These are phyloP conservation scores for Byssothecium circinans DNA, from an alignment of 2,329 filamentous ascomycete species.

Conservation along the genomic window DNA sequence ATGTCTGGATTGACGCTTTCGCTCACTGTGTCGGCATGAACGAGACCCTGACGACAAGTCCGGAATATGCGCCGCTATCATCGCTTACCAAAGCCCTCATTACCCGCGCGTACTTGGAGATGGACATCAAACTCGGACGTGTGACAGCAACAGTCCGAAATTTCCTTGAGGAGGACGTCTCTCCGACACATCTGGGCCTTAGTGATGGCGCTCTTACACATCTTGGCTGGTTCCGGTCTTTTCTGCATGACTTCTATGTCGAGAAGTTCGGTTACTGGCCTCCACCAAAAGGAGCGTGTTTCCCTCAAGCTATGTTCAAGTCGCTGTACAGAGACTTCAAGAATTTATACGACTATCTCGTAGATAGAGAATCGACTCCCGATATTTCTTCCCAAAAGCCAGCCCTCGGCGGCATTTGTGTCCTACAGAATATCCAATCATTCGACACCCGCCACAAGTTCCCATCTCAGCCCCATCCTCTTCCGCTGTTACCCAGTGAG, in stretches of 20 bases:
- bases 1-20: constrained; percentile 74
- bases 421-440: constrained; percentile 65
- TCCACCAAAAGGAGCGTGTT: constrained; percentile 56
- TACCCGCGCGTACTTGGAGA: constrained; percentile 62
- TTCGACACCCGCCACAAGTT: constrained; percentile 67
- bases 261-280: constrained; percentile 73
- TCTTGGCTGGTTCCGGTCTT: constrained; percentile 71
- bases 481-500: constrained; percentile 64
- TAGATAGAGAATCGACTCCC: constrained; percentile 60
- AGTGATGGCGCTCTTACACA: constrained; percentile 64
- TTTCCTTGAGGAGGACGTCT: constrained; percentile 73
- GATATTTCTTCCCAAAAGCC: constrained; percentile 55
- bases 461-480: constrained; percentile 61
- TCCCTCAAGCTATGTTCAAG: constrained; percentile 61
- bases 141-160: constrained; percentile 62
- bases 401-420: constrained; percentile 68
- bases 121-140: constrained; percentile 64
- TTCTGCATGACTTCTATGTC: constrained; percentile 67
- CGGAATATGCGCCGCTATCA: constrained; percentile 59
- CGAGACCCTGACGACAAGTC: constrained; percentile 57
- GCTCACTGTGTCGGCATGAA: constrained; percentile 79
- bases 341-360: constrained; percentile 70
- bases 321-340: constrained; percentile 71
- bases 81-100: constrained; percentile 66
- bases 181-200: constrained; percentile 66